phyloP scores from a whole-genome alignment of 306 rosid genomes.

The Cicer arietinum region DNA sequence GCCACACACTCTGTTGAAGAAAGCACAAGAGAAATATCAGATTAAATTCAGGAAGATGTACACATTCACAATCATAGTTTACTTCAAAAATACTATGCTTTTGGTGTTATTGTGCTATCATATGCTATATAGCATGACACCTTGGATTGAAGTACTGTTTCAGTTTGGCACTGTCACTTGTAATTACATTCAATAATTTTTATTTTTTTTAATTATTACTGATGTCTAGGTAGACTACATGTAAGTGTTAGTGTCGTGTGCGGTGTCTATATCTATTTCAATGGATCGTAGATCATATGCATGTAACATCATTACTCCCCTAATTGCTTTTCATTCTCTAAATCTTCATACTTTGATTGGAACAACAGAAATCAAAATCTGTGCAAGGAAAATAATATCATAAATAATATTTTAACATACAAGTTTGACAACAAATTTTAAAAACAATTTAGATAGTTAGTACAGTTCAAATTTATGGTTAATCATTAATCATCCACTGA shows the following conservation, averaged over 20 bases:
- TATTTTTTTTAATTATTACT: no score
- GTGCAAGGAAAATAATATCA: background rate
- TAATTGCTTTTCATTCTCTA: background rate
- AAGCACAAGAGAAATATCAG: constrained; percentile 27
- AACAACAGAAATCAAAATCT: constrained; percentile 1
- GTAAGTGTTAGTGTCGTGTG: no score
- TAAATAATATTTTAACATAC: no score
- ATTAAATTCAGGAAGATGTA: constrained; percentile 3
- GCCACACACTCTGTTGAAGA: constrained; percentile 54
- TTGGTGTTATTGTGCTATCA: background rate
- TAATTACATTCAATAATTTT: no score
- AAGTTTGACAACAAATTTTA: no score
- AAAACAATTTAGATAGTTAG: no score
- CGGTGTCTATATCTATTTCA: no score
- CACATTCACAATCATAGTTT: constrained; percentile 2
- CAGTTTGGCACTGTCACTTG: no score
- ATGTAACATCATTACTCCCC: background rate
- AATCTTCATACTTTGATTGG: background rate
- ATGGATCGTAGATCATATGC: background rate
- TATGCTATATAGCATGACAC: background rate
- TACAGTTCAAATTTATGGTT: no score
- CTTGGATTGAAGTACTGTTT: no score
- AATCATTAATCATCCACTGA: no score
- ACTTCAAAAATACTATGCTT: background rate
- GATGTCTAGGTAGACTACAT: no score